These are phyloP conservation scores for Drechslerella stenobrocha DNA, from an alignment of 2,329 filamentous ascomycete genomes.

Conservation along the genomic window DNA sequence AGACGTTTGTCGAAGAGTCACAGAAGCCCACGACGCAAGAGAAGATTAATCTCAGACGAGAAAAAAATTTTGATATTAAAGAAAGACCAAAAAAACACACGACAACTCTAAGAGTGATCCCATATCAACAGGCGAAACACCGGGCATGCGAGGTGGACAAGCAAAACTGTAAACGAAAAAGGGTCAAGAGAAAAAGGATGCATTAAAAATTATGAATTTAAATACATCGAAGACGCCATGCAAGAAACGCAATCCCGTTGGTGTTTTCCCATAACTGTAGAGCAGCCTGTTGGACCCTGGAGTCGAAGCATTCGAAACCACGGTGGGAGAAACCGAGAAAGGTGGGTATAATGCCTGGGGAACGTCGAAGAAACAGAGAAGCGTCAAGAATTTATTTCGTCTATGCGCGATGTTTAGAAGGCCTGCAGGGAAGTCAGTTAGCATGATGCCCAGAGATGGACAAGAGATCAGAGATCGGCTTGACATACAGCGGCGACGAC, in stretches of 20 bases:
- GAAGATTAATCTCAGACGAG: no score
- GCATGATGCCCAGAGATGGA: slow-evolving; percentile 47
- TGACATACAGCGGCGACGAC: slow-evolving; percentile 52
- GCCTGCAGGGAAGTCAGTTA: slow-evolving; percentile 28
- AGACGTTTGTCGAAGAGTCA: no score
- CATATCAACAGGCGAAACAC: slow-evolving; percentile 46
- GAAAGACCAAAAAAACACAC: slow-evolving; percentile 38
- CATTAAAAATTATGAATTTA: slow-evolving; percentile 48
- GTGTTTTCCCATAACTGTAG: slow-evolving; percentile 41
- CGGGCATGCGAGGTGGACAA: slow-evolving; percentile 4
- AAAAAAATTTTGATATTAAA: slow-evolving; percentile 41
- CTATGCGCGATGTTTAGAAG: slow-evolving; percentile 37
- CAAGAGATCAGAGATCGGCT: slow-evolving; percentile 31
- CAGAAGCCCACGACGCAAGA: no score
- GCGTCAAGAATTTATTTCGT: slow-evolving; percentile 38
- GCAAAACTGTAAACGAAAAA: slow-evolving; percentile 11
- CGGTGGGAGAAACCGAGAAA: slow-evolving; percentile 45
- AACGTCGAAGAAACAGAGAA: slow-evolving; percentile 37
- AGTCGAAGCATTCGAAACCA: slow-evolving; percentile 14
- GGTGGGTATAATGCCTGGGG: slow-evolving; percentile 47
- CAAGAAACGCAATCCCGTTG: slow-evolving; percentile 34
- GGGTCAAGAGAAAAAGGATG: slow-evolving; percentile 25
- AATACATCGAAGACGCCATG: slow-evolving; percentile 49
- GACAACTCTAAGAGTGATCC: slow-evolving; percentile 43
- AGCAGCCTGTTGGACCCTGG: slow-evolving; percentile 18